phyloP scores from a whole-genome alignment of 139 green algal genomes.

The Zygnema cylindricum region DNA sequence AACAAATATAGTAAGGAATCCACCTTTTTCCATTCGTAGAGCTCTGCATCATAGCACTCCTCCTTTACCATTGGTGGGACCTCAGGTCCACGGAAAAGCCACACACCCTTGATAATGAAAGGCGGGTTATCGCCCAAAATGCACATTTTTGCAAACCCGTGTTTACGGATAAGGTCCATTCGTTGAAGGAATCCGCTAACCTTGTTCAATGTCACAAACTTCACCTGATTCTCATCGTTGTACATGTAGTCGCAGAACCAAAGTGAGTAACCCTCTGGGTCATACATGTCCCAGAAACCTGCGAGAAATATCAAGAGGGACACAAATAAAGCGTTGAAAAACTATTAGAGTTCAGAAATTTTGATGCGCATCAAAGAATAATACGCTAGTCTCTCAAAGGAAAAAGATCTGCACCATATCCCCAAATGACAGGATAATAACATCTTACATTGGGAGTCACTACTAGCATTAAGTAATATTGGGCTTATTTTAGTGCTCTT shows the following conservation, averaged over 20 bases:
- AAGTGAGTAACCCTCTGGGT: conserved; percentile 70
- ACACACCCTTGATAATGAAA: conserved; percentile 70
- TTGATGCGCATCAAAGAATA: no score
- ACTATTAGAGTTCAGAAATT: no score
- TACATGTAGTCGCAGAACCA: conserved; percentile 79
- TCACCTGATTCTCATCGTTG: conserved; percentile 75
- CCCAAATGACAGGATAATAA: no score
- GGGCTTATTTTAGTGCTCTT: no score
- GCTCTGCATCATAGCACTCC: conserved; percentile 73
- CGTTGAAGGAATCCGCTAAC: conserved; percentile 73
- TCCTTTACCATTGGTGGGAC: conserved; percentile 70
- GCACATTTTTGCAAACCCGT: conserved; percentile 76
- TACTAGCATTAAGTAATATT: no score
- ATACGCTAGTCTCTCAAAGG: no score
- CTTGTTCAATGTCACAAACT: conserved; percentile 79
- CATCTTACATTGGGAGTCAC: no score
- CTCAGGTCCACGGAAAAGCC: conserved; percentile 72
- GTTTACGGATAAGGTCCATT: conserved; percentile 73
- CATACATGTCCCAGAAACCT: conserved; percentile 67
- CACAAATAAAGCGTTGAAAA: neutral
- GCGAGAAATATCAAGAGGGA: neutral
- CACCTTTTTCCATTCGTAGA: conserved; percentile 73
- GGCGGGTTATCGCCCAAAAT: conserved; percentile 70
- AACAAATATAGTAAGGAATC: no score
- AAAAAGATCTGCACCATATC: no score